Evolutionary conservation across 306 rosid species (phyloP), one percentile per base, ranked within the genome.

Genomic region (Lablab purpureus): DNA sequence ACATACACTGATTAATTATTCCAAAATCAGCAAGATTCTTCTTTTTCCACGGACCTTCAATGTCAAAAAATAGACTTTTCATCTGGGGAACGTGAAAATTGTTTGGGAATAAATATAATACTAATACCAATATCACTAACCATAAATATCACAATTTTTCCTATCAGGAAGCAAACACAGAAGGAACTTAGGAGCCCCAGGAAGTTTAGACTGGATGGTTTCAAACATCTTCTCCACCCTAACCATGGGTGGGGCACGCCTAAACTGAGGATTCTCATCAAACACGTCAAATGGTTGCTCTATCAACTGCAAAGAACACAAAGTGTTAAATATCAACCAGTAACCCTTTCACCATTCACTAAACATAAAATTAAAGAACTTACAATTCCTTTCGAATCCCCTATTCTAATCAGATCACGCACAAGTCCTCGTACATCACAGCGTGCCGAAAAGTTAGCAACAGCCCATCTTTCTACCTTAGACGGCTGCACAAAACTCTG

Each of bases 191-290:
- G 98, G 99, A 37, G 89, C 90, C 37, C 96, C 99, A 14, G 99
- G 99, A 83, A 95, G 98, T 74, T 85, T 92, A 7, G 95, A 86
- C 69, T 91, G 92, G 37, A 95, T 81, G 4, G 67, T 83, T 83
- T 95, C 99, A 34, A 95, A 92, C 96, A 95, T 90, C 84, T 90
- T 92, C 63, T 95, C 99, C 50, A 95, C 99, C 58, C 99, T 82
- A 43, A 90, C 98, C 88, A 92, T 17, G 0, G 99, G 98, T 1
- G 99, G 96, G 17, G 99, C 92, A 12, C 99, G 99, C 80, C 98
- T 88, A 51, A 79, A 76, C 85, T 95, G 98, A 0, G 83, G 76
- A 76, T 50, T 87, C 86, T 95, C 99, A 73, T 87, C 89, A 71
- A 92, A 85, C 63, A 90, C 97, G 19, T 91, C 94, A 34, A 90